Evolutionary conservation across 805 yeast species (phyloP).

Genomic region (Candida montana): DNA sequence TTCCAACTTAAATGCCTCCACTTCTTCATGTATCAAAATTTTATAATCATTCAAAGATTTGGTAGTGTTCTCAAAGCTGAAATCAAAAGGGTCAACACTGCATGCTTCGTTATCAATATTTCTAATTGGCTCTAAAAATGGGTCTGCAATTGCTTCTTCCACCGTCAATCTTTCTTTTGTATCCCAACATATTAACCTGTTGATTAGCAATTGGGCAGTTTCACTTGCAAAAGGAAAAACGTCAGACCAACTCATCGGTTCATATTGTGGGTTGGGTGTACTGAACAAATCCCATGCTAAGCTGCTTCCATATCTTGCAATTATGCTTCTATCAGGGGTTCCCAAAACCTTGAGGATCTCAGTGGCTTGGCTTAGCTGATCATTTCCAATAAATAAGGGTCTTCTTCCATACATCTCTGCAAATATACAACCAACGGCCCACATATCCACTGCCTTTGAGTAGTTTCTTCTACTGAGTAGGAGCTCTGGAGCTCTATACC

Average conservation of each 20-base stretch:
- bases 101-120: slow-evolving; percentile 50
- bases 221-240: slow-evolving; percentile 60
- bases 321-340: slow-evolving; percentile 49
- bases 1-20: slow-evolving; percentile 40
- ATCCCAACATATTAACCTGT: slow-evolving; percentile 59
- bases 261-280: slow-evolving; percentile 39
- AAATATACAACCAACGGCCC: slow-evolving; percentile 92
- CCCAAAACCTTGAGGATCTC: slow-evolving; percentile 71
- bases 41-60: slow-evolving; percentile 41
- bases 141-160: slow-evolving; percentile 50
- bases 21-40: slow-evolving; percentile 46
- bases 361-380: slow-evolving; percentile 63
- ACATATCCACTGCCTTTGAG: slow-evolving; percentile 72
- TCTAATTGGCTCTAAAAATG: slow-evolving; percentile 50
- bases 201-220: slow-evolving; percentile 48
- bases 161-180: slow-evolving; percentile 49
- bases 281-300: slow-evolving; percentile 42
- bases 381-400: slow-evolving; percentile 76
- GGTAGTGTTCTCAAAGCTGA: slow-evolving; percentile 52
- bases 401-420: slow-evolving; percentile 78
- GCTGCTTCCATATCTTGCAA: slow-evolving; percentile 39
- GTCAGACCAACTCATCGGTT: slow-evolving; percentile 41
- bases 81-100: slow-evolving; percentile 49
- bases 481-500: slow-evolving; percentile 95
- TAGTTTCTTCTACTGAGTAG: slow-evolving; percentile 56